These are phyloP conservation scores for Coniochaeta sp. DNA, from an alignment of 2,329 filamentous ascomycete genomes.

Conservation along the genomic window DNA sequence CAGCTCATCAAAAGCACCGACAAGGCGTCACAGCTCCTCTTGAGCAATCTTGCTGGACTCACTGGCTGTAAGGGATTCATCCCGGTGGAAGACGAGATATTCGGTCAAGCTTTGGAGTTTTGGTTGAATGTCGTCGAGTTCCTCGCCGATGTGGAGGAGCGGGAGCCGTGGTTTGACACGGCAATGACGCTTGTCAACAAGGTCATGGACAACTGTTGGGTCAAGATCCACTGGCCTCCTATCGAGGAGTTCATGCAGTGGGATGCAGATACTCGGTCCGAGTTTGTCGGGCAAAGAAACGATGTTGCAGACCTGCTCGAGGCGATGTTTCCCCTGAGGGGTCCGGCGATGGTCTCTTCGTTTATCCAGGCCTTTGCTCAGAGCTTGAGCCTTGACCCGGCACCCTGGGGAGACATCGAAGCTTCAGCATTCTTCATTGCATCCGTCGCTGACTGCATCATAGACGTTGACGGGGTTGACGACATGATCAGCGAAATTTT, in stretches of 20 bases:
- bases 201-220: slow-evolving; percentile 59
- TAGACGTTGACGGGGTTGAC: slow-evolving; percentile 52
- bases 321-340: slow-evolving; percentile 58
- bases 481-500: slow-evolving; percentile 56
- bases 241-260: slow-evolving; percentile 51
- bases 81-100: slow-evolving; percentile 67
- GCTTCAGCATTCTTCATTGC: slow-evolving; percentile 57
- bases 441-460: slow-evolving; percentile 58
- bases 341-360: slow-evolving; percentile 45
- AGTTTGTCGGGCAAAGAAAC: slow-evolving; percentile 65
- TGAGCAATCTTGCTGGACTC: slow-evolving; percentile 56
- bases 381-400: no score
- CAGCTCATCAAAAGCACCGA: slow-evolving; percentile 48
- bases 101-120: slow-evolving; percentile 69
- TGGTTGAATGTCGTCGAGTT: slow-evolving; percentile 73
- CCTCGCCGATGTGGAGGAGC: slow-evolving; percentile 49
- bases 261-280: slow-evolving; percentile 62
- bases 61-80: slow-evolving; percentile 60
- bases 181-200: slow-evolving; percentile 55
- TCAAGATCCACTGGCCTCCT: slow-evolving; percentile 63
- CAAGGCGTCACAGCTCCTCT: slow-evolving; percentile 42
- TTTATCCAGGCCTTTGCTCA: slow-evolving; percentile 52
- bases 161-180: slow-evolving; percentile 47
- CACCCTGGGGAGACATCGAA: no score
- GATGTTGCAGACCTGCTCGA: slow-evolving; percentile 76